Conservation (phyloP, 1,139 yeast genomes). For the Candida sojae region DNA sequence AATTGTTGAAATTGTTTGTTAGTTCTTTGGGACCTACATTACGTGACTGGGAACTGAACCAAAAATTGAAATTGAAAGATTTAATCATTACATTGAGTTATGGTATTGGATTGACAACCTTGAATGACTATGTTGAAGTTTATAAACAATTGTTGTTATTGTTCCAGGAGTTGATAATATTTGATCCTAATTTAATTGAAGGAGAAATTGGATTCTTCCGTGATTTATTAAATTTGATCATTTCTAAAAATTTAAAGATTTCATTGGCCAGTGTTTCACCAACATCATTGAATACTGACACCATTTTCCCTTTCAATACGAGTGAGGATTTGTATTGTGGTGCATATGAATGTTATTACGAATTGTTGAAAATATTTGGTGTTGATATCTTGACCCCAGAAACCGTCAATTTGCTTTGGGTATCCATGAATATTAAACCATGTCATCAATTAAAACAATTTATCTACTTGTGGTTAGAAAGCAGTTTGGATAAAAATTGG, state of each 20-base stretch:
- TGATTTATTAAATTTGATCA: constrained; percentile 31
- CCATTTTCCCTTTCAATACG: constrained; percentile 43
- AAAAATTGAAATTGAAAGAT: constrained; percentile 27
- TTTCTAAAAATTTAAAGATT: constrained; percentile 39
- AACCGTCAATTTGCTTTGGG: constrained; percentile 42
- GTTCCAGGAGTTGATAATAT: constrained; percentile 43
- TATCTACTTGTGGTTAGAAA: constrained; percentile 43
- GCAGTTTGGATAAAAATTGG: constrained; percentile 40
- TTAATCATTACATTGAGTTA: constrained; percentile 31
- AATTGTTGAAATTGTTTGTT: constrained; percentile 31
- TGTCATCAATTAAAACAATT: constrained; percentile 36
- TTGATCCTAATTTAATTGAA: constrained; percentile 37
- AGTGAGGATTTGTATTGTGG: constrained; percentile 36
- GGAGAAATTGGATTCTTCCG: constrained; percentile 34
- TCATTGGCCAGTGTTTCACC: constrained; percentile 37
- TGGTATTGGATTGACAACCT: constrained; percentile 35
- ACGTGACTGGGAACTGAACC: constrained; percentile 22
- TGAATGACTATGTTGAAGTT: constrained; percentile 29
- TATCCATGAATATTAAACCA: constrained; percentile 45
- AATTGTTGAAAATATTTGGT: constrained; percentile 42
- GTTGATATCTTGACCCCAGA: constrained; percentile 34
- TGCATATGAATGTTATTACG: constrained; percentile 43
- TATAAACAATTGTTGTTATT: constrained; percentile 29
- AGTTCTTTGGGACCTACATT: constrained; percentile 45
- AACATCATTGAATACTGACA: constrained; percentile 35